Conservation (phyloP, 106 monocot genomes). For the Agapanthus africanus region DNA sequence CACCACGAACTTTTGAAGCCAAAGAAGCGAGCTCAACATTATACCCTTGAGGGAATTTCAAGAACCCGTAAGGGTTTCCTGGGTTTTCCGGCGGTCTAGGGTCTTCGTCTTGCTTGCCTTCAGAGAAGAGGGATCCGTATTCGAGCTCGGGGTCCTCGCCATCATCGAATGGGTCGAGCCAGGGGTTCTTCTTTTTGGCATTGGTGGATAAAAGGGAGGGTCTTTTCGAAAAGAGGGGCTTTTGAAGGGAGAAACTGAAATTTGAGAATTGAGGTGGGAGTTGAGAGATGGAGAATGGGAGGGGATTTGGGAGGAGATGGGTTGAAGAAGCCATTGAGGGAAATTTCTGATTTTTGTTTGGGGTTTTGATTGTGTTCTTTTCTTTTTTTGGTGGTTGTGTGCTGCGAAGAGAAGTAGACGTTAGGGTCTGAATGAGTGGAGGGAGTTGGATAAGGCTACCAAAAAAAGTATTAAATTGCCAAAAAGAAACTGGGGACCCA, state of each 20-base stretch:
- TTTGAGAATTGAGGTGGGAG: background rate
- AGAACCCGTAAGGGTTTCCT: slow-evolving; percentile 72
- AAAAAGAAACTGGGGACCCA: too few species aligned
- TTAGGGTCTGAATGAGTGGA: slow-evolving; percentile 41
- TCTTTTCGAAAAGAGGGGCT: background rate
- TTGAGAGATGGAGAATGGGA: slow-evolving; percentile 9
- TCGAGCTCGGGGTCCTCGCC: slow-evolving; percentile 64
- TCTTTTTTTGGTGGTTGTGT: background rate
- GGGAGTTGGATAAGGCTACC: slow-evolving; percentile 27
- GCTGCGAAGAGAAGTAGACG: background rate
- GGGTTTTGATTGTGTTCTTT: background rate
- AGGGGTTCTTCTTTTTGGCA: slow-evolving; percentile 78
- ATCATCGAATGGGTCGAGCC: slow-evolving; percentile 92
- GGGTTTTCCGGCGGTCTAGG: slow-evolving; percentile 66
- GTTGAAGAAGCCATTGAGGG: slow-evolving; percentile 3
- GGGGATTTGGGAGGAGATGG: background rate
- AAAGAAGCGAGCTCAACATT: slow-evolving; percentile 61
- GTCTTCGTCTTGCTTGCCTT: slow-evolving; percentile 89
- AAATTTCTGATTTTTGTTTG: background rate
- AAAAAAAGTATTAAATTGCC: too few species aligned
- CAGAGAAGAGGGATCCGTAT: slow-evolving; percentile 47
- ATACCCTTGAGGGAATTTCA: slow-evolving; percentile 76
- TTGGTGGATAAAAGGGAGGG: slow-evolving; percentile 2
- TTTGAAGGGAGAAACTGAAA: background rate
- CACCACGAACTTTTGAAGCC: slow-evolving; percentile 63